These are phyloP conservation scores for Trichoderma breve DNA, from an alignment of 2,329 filamentous ascomycete genomes.

Conservation along the genomic window DNA sequence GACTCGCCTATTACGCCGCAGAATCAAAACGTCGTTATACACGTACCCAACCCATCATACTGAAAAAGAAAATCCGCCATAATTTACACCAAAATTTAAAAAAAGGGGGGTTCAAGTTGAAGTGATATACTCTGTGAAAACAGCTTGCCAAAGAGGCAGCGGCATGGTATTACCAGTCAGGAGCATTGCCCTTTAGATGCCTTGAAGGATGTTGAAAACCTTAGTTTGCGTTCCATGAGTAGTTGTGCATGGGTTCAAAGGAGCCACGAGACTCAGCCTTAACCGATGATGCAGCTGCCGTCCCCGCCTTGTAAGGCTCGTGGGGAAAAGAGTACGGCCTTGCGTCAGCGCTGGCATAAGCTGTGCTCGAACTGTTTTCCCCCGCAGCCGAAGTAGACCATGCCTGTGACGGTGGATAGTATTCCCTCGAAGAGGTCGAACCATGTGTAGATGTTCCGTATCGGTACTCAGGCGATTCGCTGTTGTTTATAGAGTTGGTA, in stretches of 20 bases:
- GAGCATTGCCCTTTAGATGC: too few species aligned
- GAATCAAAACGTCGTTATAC: conserved; percentile 5
- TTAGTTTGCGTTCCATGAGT: conserved; percentile 56
- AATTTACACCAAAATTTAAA: neutral
- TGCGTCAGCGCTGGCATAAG: conserved; percentile 47
- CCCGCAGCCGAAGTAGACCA: conserved; percentile 54
- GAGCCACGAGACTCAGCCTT: conserved; percentile 43
- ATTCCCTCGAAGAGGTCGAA: conserved; percentile 44
- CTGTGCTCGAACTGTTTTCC: conserved; percentile 44
- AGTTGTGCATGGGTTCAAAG: conserved; percentile 52
- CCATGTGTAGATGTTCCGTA: conserved; percentile 45
- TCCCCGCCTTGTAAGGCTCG: conserved; percentile 46
- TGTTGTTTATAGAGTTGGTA: conserved; percentile 46
- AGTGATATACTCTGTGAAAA: neutral
- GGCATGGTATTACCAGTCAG: neutral
- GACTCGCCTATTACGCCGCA: conserved; percentile 1
- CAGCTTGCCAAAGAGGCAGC: neutral
- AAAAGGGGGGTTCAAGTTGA: neutral
- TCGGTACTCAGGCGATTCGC: conserved; percentile 55
- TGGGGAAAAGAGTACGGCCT: conserved; percentile 49
- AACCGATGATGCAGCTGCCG: conserved; percentile 29
- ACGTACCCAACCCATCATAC: neutral
- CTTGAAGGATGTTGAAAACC: neutral
- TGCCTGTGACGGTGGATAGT: conserved; percentile 51
- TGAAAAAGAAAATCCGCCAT: neutral